Evolutionary conservation across 495 filamentous ascomycete species (phyloP), one percentile per base, ranked within the genome.

Genomic region (Daldinia vernicosa): DNA sequence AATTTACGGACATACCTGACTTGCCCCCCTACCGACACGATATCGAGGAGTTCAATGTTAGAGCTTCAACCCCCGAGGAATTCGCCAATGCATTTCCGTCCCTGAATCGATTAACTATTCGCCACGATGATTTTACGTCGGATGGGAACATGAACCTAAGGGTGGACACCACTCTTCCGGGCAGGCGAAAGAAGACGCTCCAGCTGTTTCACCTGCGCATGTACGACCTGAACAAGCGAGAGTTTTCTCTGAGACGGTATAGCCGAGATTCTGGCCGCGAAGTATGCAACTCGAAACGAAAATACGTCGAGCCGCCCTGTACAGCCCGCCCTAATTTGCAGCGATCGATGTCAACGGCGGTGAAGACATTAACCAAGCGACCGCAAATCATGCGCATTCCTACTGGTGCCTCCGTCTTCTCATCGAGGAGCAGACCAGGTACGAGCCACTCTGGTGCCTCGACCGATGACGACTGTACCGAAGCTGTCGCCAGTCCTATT

Each of bases 121-220:
- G 91, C 47, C 95, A 99, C 74, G 95, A 99, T 75, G 93, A 97
- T 80, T 86, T 92, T 37, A 97, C 95, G 3, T 77, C 90, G 17
- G 95, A 99, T 78, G 95, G 95, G 19, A 97, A 98, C 84, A 97
- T 98, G 95, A 97, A 98, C 77, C 85, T 99, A 60, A 90, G 94
- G 45, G 85, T 99, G 55, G 94, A 98, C 77, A 93, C 93, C 15
- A 84, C 90, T 60, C 87, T 93, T 43, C 80, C 79, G 53, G 84
- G 85, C 12, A 89, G 88, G 58, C 81, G 80, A 40, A 85, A 81
- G 73, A 88, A 87, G 70, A 88, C 89, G 55, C 86, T 97, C 40
- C 95, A 92, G 50, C 89, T 99, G 45, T 98, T 98, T 80, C 94
- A 99, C 80, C 84, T 98, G 45, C 91, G 94, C 67, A 97, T 99